Base-by-base conservation (phyloP, 495 filamentous ascomycete genomes). In the Astrocystis sublimbata region DNA sequence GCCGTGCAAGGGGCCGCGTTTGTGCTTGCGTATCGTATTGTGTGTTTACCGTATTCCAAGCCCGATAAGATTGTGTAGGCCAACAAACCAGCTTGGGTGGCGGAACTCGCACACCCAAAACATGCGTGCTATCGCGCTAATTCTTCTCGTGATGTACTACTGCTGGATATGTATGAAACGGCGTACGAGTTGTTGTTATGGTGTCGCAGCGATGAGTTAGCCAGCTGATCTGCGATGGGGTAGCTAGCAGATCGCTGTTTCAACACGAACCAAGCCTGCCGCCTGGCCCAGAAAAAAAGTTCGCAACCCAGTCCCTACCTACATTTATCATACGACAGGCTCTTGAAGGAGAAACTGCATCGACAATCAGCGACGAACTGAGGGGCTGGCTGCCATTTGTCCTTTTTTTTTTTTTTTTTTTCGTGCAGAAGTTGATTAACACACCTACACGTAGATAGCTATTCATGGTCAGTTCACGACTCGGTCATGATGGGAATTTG, bases 181-280 rank as follows among this genome's bases (percentile, higher is more conserved):
- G 24, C n/a, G n/a, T n/a, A n/a, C n/a, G 30, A 10, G 47, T 15
- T 31, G 7, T 13, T 28, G 15, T 17, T 52, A 30, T 35, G 7
- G 28, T 52, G 15, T 35, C 5, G 17, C 21, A 52, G 24, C 10
- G 26, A 49, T 49, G 46, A 49, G 46, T 47, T 47, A 47, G 45
- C 45, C 45, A 47, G 45, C 12, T 6, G 45, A 30, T 47, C 24
- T n/a, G n/a, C n/a, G n/a, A n/a, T n/a, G n/a, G n/a, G n/a, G n/a
- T n/a, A n/a, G n/a, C n/a, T 42, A 19, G 36, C 36, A 26, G 36
- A 41, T 56, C 24, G 36, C 52, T 42, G 36, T 56, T 42, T 56
- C 36, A 30, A 56, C 36, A 30, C 15, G 21, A 26, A 41, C 46
- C 46, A 15, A 50, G 46, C 24, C 23, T 7, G 15, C 23, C 6